Conservation (phyloP, 2,329 filamentous ascomycete species). For the Nothophaeocryptopus gaeumannii region DNA sequence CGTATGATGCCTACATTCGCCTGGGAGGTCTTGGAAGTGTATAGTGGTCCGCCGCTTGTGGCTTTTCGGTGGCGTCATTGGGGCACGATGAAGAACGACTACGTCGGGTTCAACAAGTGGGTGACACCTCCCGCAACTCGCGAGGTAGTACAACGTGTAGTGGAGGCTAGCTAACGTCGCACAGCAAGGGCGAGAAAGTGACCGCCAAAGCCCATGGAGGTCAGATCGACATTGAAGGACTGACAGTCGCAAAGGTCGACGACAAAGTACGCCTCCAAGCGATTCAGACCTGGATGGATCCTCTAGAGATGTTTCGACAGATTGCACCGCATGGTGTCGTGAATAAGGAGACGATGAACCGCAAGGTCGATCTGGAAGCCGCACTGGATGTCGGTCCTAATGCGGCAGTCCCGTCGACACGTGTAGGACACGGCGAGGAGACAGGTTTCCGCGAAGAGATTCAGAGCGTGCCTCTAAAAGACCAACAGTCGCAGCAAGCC, state of each 20-base stretch:
- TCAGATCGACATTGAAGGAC: slow-evolving; percentile 61
- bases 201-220: slow-evolving; percentile 60
- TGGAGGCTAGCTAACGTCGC: slow-evolving; percentile 21
- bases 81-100: slow-evolving; percentile 65
- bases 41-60: slow-evolving; percentile 61
- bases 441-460: too few relatives aligned
- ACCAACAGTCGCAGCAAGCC: too few relatives aligned
- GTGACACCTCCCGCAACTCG: slow-evolving; percentile 27
- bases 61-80: slow-evolving; percentile 67
- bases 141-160: slow-evolving; percentile 6
- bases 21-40: slow-evolving; percentile 68
- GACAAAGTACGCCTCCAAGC: slow-evolving; percentile 57
- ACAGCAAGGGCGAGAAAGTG: slow-evolving; percentile 61
- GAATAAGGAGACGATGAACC: slow-evolving; percentile 43
- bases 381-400: slow-evolving; percentile 23
- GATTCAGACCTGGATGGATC: slow-evolving; percentile 65
- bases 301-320: slow-evolving; percentile 65
- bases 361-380: slow-evolving; percentile 32
- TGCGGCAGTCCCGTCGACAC: not conserved
- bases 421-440: not conserved
- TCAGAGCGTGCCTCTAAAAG: too few relatives aligned
- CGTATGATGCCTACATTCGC: slow-evolving; percentile 71
- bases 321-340: slow-evolving; percentile 54
- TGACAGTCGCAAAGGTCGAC: slow-evolving; percentile 62
- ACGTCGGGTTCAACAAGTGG: slow-evolving; percentile 62